phyloP scores from a whole-genome alignment of 2,329 filamentous ascomycete genomes.

The Colletotrichum costaricense region DNA sequence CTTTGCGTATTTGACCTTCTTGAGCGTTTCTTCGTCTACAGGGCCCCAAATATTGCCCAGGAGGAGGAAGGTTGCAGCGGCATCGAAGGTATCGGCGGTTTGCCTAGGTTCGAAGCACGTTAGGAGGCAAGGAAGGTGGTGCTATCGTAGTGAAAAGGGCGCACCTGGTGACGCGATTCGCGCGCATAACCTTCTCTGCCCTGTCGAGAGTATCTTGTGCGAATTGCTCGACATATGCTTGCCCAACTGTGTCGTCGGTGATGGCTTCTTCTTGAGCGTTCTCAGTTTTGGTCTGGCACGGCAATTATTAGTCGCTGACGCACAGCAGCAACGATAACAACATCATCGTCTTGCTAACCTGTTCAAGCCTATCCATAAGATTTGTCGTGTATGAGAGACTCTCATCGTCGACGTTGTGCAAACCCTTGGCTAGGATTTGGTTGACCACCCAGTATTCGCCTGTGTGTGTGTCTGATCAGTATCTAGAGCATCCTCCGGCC shows the following conservation, averaged over 20 bases:
- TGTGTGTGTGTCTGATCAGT: conserved; percentile 46
- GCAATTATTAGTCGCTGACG: conserved; percentile 23
- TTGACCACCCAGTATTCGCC: conserved; percentile 94
- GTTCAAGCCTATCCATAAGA: conserved; percentile 92
- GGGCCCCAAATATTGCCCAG: conserved; percentile 86
- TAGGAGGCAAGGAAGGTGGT: neutral
- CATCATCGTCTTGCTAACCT: conserved; percentile 57
- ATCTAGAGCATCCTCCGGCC: neutral
- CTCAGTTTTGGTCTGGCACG: conserved; percentile 72
- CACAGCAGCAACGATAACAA: too few relatives aligned
- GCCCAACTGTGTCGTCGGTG: conserved; percentile 84
- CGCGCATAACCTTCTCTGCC: conserved; percentile 83
- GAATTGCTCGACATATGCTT: conserved; percentile 95
- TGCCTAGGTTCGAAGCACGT: conserved; percentile 64
- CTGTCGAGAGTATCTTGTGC: conserved; percentile 87
- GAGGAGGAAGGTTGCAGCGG: conserved; percentile 92
- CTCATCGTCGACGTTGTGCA: conserved; percentile 84
- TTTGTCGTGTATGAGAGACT: conserved; percentile 82
- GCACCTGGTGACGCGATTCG: conserved; percentile 80
- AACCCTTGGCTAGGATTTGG: conserved; percentile 83
- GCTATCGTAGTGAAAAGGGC: rapidly evolving
- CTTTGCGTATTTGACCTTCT: conserved; percentile 96
- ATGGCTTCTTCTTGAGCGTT: conserved; percentile 85
- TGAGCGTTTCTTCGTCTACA: conserved; percentile 77
- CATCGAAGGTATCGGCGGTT: conserved; percentile 94